Conservation (phyloP, 495 filamentous ascomycete genomes). For the Niebla homalea region DNA sequence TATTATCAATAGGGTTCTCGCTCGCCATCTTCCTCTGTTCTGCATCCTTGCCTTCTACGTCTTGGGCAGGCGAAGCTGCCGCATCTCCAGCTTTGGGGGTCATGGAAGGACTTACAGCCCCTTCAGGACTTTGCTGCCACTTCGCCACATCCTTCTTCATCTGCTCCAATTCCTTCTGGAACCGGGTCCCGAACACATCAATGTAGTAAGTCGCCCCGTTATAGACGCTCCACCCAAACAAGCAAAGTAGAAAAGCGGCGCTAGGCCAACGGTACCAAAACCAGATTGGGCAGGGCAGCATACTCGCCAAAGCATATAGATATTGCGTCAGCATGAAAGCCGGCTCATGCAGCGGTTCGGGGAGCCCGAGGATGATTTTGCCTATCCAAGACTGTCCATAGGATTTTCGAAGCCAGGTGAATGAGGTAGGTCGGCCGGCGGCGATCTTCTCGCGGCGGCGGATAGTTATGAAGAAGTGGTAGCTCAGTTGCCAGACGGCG, state of each 20-base stretch:
- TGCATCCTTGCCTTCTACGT: slow-evolving; percentile 4
- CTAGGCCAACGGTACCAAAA: slow-evolving; percentile 81
- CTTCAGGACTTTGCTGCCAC: slow-evolving; percentile 56
- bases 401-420: slow-evolving; percentile 88
- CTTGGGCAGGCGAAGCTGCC: slow-evolving; percentile 1
- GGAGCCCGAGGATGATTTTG: slow-evolving; percentile 65
- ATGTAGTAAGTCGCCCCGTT: slow-evolving; percentile 97
- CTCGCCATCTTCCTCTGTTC: neutral
- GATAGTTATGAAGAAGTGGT: slow-evolving; percentile 89
- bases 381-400: slow-evolving; percentile 85
- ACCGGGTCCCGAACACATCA: slow-evolving; percentile 89
- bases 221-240: slow-evolving; percentile 86
- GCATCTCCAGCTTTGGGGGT: slow-evolving; percentile 21
- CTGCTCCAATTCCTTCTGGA: slow-evolving; percentile 89
- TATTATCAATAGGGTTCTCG: slow-evolving; percentile 31
- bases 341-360: slow-evolving; percentile 61
- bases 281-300: slow-evolving; percentile 90
- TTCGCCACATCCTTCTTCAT: slow-evolving; percentile 80
- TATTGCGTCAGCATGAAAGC: slow-evolving; percentile 98
- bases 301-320: slow-evolving; percentile 73
- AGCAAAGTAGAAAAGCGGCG: slow-evolving; percentile 54
- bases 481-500: slow-evolving; percentile 76
- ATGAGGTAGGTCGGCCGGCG: slow-evolving; percentile 87
- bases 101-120: slow-evolving; percentile 27
- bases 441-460: slow-evolving; percentile 87